Conservation (phyloP, 2,329 filamentous ascomycete species). For the Bipolaris gigantea region DNA sequence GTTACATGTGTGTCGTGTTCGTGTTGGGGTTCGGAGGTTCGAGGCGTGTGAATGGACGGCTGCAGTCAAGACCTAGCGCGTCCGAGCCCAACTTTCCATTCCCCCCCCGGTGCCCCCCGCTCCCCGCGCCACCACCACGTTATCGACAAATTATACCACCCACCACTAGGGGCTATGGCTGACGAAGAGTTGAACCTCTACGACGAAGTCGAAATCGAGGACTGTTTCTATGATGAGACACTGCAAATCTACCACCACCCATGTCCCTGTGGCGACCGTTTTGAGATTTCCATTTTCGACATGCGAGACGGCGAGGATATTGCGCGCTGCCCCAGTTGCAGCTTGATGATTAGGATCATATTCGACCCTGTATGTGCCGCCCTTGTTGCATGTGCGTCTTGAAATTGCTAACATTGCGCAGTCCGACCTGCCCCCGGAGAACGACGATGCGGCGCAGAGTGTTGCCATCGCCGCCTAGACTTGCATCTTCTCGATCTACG, state of each 20-base stretch:
- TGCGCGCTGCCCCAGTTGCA: slow-evolving; percentile 96
- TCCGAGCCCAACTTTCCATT: slow-evolving; percentile 14
- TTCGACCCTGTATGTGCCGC: slow-evolving; percentile 71
- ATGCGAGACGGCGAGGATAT: slow-evolving; percentile 88
- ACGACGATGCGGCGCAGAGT: slow-evolving; percentile 26
- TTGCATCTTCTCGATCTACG: not conserved
- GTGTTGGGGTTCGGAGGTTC: slow-evolving; percentile 10
- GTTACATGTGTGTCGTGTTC: not conserved
- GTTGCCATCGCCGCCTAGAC: slow-evolving; percentile 32
- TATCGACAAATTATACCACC: not conserved
- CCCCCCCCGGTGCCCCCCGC: slow-evolving; percentile 4
- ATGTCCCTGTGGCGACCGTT: slow-evolving; percentile 94
- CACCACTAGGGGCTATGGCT: slow-evolving; percentile 27
- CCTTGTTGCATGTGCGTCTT: not conserved
- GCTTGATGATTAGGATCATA: slow-evolving; percentile 93
- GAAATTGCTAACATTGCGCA: slow-evolving; percentile 14
- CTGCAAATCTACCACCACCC: slow-evolving; percentile 93
- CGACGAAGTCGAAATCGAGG: slow-evolving; percentile 98
- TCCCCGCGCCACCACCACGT: slow-evolving; percentile 2
- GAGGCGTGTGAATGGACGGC: slow-evolving; percentile 8
- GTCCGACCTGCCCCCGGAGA: slow-evolving; percentile 38
- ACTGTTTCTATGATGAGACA: slow-evolving; percentile 88
- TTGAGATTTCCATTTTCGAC: slow-evolving; percentile 85
- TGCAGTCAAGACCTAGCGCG: slow-evolving; percentile 12
- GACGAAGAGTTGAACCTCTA: slow-evolving; percentile 67